These are phyloP conservation scores for Hypoxylon sp. DNA, from an alignment of 2,329 filamentous ascomycete genomes.

Conservation along the genomic window DNA sequence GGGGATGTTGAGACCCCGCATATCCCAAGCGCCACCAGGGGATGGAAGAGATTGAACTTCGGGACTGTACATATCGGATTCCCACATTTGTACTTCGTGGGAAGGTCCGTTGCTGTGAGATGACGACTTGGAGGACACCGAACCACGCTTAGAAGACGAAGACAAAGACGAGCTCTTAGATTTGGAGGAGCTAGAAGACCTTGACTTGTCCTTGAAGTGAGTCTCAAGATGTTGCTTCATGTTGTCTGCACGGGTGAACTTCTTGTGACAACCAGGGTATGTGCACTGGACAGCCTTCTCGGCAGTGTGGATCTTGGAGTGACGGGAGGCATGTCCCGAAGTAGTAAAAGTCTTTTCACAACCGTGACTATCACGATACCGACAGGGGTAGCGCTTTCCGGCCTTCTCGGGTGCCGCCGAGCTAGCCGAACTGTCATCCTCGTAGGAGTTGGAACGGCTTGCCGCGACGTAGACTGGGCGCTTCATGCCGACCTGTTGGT, in stretches of 20 bases:
- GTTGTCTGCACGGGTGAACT: constrained; percentile 86
- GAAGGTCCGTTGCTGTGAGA: constrained; percentile 53
- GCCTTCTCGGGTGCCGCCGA: constrained; percentile 62
- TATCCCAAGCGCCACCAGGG: constrained; percentile 62
- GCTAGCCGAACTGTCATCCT: constrained; percentile 64
- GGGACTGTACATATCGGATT: constrained; percentile 59
- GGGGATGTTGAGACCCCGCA: constrained; percentile 62
- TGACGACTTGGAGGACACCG: constrained; percentile 54
- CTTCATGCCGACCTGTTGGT: constrained; percentile 57
- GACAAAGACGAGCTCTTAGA: constrained; percentile 51
- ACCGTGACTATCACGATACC: constrained; percentile 77
- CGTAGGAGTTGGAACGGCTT: constrained; percentile 65
- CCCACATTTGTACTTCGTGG: constrained; percentile 58
- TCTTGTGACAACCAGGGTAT: constrained; percentile 80
- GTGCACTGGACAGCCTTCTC: constrained; percentile 82
- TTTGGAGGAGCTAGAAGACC: constrained; percentile 59
- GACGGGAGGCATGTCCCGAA: constrained; percentile 86
- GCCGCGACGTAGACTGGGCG: constrained; percentile 61
- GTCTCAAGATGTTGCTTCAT: constrained; percentile 90
- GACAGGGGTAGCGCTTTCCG: constrained; percentile 80
- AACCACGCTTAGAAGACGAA: constrained; percentile 53
- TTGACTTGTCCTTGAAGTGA: constrained; percentile 76
- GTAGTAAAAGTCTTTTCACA: constrained; percentile 88
- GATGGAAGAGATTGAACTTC: constrained; percentile 56
- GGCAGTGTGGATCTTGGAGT: constrained; percentile 87